Evolutionary conservation across 2,329 filamentous ascomycete species (phyloP).

Genomic region (Talaromyces piceae): DNA sequence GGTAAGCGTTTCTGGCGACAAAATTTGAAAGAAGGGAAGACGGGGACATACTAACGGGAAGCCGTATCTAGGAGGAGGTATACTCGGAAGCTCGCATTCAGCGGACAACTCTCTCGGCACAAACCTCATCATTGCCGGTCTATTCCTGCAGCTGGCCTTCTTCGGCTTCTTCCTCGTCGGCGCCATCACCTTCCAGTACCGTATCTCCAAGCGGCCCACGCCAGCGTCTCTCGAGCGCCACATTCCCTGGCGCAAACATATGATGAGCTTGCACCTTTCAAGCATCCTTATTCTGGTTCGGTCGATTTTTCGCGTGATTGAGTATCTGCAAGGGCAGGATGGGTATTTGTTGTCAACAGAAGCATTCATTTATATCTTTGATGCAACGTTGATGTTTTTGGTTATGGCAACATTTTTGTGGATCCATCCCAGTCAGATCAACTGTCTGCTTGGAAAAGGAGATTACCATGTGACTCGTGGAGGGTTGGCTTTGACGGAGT

Average conservation of each 20-base stretch:
- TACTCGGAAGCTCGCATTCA: not conserved
- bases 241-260: conserved; percentile 29
- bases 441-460: conserved; percentile 2
- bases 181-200: conserved; percentile 18
- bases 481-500: not conserved
- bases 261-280: conserved; percentile 22
- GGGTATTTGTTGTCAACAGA: conserved; percentile 16
- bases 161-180: conserved; percentile 23
- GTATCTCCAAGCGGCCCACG: conserved; percentile 24
- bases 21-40: not conserved
- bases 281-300: conserved; percentile 15
- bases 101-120: conserved; percentile 13
- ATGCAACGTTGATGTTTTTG: conserved; percentile 16
- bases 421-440: conserved; percentile 5
- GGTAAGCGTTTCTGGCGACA: conserved; percentile 5
- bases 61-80: not conserved
- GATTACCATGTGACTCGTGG: not conserved
- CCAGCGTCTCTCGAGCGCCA: conserved; percentile 15
- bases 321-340: conserved; percentile 15
- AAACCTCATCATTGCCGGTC: conserved; percentile 22
- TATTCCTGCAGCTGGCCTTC: conserved; percentile 25
- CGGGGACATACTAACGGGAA: not conserved
- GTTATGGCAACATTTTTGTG: not conserved
- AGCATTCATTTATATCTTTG: conserved; percentile 17
- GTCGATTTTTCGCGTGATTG: conserved; percentile 17